These are phyloP conservation scores for Phanerodontia chrysosporium DNA, from an alignment of 768 basidiomycete genomes.

Conservation along the genomic window DNA sequence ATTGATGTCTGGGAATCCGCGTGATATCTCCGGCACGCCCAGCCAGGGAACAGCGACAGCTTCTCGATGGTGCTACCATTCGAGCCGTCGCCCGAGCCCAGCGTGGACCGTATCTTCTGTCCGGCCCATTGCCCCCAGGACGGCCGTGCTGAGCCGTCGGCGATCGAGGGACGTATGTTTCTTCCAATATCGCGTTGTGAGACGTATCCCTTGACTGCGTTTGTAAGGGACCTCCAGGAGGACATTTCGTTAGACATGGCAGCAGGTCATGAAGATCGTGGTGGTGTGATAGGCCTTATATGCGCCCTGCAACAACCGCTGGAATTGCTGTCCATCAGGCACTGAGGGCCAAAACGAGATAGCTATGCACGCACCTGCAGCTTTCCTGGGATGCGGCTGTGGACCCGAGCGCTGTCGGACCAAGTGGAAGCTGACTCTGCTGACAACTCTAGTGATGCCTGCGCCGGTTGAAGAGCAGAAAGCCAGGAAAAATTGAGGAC, in stretches of 20 bases:
- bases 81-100: conserved; percentile 12
- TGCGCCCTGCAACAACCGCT: not conserved
- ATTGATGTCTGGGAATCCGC: not conserved
- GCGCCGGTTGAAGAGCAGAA: not conserved
- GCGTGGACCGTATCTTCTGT: conserved; percentile 34
- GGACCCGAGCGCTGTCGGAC: not conserved
- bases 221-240: conserved; percentile 27
- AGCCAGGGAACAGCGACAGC: conserved; percentile 72
- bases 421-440: not conserved
- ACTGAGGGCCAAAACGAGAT: not conserved
- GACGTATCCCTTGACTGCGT: conserved; percentile 47
- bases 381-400: not conserved
- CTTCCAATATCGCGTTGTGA: conserved; percentile 38
- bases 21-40: conserved; percentile 49
- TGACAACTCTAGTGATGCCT: not conserved
- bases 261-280: conserved; percentile 2
- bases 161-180: conserved; percentile 19
- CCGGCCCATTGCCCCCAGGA: conserved; percentile 64
- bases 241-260: conserved; percentile 28
- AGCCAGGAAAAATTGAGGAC: not conserved
- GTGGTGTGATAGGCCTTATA: not conserved
- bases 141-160: conserved; percentile 28
- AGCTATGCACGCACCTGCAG: not conserved
- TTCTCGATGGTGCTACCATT: conserved; percentile 34
- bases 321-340: not conserved